phyloP scores from a whole-genome alignment of 192 early-diverging fungal genomes.

The Backusella psychrophila region DNA sequence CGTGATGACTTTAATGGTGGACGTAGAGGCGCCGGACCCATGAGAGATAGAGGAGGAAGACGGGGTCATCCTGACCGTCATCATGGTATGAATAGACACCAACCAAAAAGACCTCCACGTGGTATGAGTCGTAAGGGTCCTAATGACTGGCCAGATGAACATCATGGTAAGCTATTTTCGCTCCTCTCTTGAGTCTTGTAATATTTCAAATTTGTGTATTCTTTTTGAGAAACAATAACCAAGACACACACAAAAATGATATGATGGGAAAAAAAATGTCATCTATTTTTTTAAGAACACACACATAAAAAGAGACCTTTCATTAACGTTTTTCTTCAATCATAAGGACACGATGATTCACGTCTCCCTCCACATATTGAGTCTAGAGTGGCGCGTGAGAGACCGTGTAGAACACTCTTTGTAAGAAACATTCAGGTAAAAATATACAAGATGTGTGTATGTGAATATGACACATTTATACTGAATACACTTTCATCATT shows the following conservation, averaged over 20 bases:
- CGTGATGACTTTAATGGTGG: constrained; percentile 11
- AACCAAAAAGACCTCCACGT: not conserved
- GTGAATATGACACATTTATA: not conserved
- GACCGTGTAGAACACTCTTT: constrained; percentile 43
- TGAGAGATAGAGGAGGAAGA: constrained; percentile 7
- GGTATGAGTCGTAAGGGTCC: not conserved
- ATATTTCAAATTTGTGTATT: not conserved
- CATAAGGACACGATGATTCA: constrained; percentile 8
- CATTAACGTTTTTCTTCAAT: not conserved
- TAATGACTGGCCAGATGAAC: not conserved
- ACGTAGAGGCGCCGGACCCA: not conserved
- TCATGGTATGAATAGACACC: not conserved
- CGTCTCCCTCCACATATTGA: constrained; percentile 25
- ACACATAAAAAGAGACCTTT: not conserved
- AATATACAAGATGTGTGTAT: not conserved
- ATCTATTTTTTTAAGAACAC: too few relatives aligned
- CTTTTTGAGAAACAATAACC: not conserved
- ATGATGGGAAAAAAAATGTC: not conserved
- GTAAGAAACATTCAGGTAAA: constrained; percentile 44
- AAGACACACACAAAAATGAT: not conserved
- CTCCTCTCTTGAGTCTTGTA: not conserved
- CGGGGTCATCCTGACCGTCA: not conserved
- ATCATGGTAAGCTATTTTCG: not conserved
- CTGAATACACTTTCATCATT: not conserved
- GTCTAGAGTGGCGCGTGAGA: constrained; percentile 35